Percentiles rank a stretch among this genome's conserved stretches.
These are phyloP conservation scores for Viola pubescens DNA, from an alignment of 441 rosid genomes.

Conservation along the genomic window DNA sequence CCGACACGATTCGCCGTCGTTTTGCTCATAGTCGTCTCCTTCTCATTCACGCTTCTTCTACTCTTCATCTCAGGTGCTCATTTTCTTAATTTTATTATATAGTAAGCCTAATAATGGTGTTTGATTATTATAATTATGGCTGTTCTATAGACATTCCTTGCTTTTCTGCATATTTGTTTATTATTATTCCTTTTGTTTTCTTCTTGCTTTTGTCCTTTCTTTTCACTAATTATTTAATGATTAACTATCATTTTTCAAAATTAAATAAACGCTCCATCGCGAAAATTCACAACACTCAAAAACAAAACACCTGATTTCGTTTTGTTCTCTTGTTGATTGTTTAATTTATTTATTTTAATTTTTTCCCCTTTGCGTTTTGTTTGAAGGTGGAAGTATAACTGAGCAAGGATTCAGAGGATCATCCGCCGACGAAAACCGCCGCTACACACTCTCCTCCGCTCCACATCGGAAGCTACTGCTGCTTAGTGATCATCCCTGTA, in stretches of 20 bases:
- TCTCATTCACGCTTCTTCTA: constrained; percentile 16
- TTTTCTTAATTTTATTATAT: constrained; percentile 2
- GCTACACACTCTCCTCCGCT: background rate
- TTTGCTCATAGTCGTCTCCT: constrained; percentile 13
- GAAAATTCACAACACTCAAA: background rate
- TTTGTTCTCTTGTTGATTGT: background rate
- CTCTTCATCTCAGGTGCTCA: constrained; percentile 21
- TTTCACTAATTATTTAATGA: background rate
- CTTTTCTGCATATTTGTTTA: constrained; percentile 12
- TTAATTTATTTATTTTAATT: background rate
- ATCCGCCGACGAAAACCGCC: constrained; percentile 5
- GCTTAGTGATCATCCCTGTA: constrained; percentile 28
- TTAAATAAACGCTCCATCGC: no score
- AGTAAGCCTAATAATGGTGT: background rate
- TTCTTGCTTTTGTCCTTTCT: background rate
- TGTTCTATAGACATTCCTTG: background rate
- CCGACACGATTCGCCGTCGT: constrained; percentile 18
- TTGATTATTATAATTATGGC: background rate
- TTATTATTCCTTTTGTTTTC: background rate
- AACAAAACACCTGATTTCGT: constrained; percentile 6
- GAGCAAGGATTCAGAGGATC: constrained; percentile 6
- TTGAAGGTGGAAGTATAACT: background rate
- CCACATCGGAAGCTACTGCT: constrained; percentile 45
- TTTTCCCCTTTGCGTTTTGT: background rate
- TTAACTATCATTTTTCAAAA: background rate